Base-by-base conservation (phyloP, 345 rosid genomes). In the Hypericum androsaemum region DNA sequence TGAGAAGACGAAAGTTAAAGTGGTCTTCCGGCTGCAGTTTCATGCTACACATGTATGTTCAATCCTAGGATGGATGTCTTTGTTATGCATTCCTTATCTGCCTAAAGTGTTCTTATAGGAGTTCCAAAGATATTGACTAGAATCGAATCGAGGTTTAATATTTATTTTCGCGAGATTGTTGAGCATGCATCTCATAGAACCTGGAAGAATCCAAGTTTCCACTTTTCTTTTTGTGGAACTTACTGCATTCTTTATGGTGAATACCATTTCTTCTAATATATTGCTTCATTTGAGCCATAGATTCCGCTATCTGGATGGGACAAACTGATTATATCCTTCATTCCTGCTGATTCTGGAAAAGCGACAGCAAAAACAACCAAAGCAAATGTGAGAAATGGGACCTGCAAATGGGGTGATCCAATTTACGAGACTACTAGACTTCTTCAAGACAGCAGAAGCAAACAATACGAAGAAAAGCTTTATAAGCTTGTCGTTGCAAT, bases 331-430 rank as follows among this genome's bases (percentile, higher is more conserved):
- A 77, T 88, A 75, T 82, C 98, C 40, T 80, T 84, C 69, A 80
- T 88, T 61, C 89, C 98, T 43, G 77, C 84, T 71, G 98, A 88
- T 72, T 78, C 98, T 39, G 88, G 84, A 52, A 92, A 92, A 78
- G 83, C 89, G 53, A 84, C 94, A 8, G 82, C 86, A 28, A 92
- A 92, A 79, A 88, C 98, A 39, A 80, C 88, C 13, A 92, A 92
- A 74, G 94, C 96, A 49, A 84, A 74, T 80, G 98, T 88, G 57
- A 84, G 98, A 70, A 92, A 87, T 50, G 95, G 96, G 65, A 74
- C 80, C 40, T 92, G 98, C 78, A 92, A 92, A 70, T 92, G 98
- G 98, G 94, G 74, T 14, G 98, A 92, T 85, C 98, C 98, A 4
- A 88, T 92, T 64, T 92, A 92, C 56, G 98, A 92, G 75, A 83